Evolutionary conservation across 495 filamentous ascomycete species (phyloP), one percentile per base, ranked within the genome.

Genomic region (Penicillium egyptiacum): DNA sequence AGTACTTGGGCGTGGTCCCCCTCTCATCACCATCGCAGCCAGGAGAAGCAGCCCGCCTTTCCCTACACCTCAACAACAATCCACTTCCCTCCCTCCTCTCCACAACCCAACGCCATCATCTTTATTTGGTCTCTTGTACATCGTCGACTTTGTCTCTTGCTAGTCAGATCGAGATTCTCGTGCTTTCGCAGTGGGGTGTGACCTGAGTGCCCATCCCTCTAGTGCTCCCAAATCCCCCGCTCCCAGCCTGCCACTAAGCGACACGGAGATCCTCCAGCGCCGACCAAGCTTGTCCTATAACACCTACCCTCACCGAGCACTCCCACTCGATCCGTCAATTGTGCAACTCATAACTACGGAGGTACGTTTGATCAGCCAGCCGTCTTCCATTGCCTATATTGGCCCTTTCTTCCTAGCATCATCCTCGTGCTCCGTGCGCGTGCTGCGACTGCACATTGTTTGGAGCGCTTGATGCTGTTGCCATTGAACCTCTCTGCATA

Each of bases 231-330:
- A 63, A 48, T 45, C 60, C 69, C 70, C 70, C 69, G 63, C 68
- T 71, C 68, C 67, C 62, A 68, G 60, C 64, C 60, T 70, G 64
- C 69, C 67, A 73, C 74, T 76, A 75, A 76, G 74, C 74, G 75
- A 76, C 75, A 75, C 72, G 68, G 72, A 75, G 64, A 74, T 74
- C 69, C 60, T 63, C 58, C 65, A 64, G 59, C 66, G 65, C 60
- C 67, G 58, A 68, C 65, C 63, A 72, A 65, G 65, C 68, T 57
- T 57, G 60, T 63, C 67, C 65, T 49, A 70, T 67, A 55, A 65
- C 69, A 50, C 59, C 63, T 61, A 41, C 63, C 62, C 67, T 43
- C 31, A 40, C 46, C 45, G 14, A 43, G 4, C 52, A 54, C 40
- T 31, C 40, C 28, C 47, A 41, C 37, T 44, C 52, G 28, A 44